A percentile compares a stretch with the other conserved stretches of the same genome.
Evolutionary conservation across 805 yeast genomes (phyloP).

Genomic region (Starmera dryadoides): DNA sequence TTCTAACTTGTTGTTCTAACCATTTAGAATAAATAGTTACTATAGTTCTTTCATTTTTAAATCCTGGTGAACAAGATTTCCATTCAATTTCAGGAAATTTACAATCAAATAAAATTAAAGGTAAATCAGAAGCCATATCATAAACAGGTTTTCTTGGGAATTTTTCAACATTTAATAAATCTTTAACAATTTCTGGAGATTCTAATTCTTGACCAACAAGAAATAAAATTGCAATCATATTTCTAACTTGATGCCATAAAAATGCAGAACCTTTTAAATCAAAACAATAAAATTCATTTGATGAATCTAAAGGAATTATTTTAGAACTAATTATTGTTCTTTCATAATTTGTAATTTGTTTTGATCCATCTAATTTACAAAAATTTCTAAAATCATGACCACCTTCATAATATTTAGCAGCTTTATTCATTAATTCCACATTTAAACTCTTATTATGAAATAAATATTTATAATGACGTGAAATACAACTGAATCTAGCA

Average conservation of each 20-base stretch:
- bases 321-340: conserved; percentile 52
- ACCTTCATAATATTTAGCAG: conserved; percentile 59
- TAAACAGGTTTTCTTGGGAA: conserved; percentile 69
- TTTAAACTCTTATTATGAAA: conserved; percentile 54
- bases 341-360: conserved; percentile 76
- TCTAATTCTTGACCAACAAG: conserved; percentile 78
- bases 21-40: conserved; percentile 40
- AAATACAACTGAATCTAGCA: conserved; percentile 87
- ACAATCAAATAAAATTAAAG: conserved; percentile 83
- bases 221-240: conserved; percentile 83
- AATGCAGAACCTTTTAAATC: conserved; percentile 86
- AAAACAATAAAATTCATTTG: conserved; percentile 54
- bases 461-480: conserved; percentile 79
- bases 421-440: conserved; percentile 58
- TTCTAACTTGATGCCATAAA: conserved; percentile 96
- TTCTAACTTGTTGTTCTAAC: conserved; percentile 51
- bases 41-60: conserved; percentile 35
- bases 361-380: conserved; percentile 91
- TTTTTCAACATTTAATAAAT: conserved; percentile 49
- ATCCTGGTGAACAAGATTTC: conserved; percentile 28
- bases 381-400: conserved; percentile 89
- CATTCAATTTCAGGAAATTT: conserved; percentile 66
- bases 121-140: conserved; percentile 86
- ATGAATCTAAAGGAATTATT: conserved; percentile 31
- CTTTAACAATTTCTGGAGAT: conserved; percentile 43